Percentiles rank a stretch among this genome's conserved stretches.
These are phyloP conservation scores for Arachis stenosperma DNA, from an alignment of 306 rosid genomes.

Conservation along the genomic window DNA sequence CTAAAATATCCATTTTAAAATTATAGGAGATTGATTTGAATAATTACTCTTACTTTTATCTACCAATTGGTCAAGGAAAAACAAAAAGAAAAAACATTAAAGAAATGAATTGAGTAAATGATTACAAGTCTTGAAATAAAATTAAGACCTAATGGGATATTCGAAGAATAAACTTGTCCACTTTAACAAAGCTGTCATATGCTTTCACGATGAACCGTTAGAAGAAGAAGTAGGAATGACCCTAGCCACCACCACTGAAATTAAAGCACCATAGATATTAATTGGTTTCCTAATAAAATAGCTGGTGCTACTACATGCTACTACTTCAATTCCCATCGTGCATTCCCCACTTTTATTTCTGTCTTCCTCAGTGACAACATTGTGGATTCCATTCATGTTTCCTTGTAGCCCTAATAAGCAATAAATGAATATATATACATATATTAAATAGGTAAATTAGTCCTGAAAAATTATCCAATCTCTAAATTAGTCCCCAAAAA, in stretches of 20 bases:
- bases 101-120: slow-evolving; percentile 27
- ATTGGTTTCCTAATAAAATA: not conserved
- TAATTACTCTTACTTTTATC: too few relatives aligned
- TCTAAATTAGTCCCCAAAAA: too few relatives aligned
- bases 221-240: slow-evolving; percentile 32
- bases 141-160: slow-evolving; percentile 47
- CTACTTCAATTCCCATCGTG: slow-evolving; percentile 1
- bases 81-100: not conserved
- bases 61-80: too few relatives aligned
- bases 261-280: not conserved
- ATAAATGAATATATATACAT: too few relatives aligned
- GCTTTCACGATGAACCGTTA: slow-evolving; percentile 1
- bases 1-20: too few relatives aligned
- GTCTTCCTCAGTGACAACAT: not conserved
- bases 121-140: slow-evolving; percentile 22
- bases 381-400: slow-evolving; percentile 5
- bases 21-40: too few relatives aligned
- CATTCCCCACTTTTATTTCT: not conserved
- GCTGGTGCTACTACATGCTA: too few relatives aligned
- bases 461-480: too few relatives aligned
- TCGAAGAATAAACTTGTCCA: slow-evolving; percentile 72
- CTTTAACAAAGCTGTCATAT: slow-evolving; percentile 37
- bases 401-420: slow-evolving; percentile 1
- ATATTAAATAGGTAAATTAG: too few relatives aligned
- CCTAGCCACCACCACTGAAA: slow-evolving; percentile 30